phyloP scores from a whole-genome alignment of 108 stramenopile species.

The Cyclotella distinguenda region DNA sequence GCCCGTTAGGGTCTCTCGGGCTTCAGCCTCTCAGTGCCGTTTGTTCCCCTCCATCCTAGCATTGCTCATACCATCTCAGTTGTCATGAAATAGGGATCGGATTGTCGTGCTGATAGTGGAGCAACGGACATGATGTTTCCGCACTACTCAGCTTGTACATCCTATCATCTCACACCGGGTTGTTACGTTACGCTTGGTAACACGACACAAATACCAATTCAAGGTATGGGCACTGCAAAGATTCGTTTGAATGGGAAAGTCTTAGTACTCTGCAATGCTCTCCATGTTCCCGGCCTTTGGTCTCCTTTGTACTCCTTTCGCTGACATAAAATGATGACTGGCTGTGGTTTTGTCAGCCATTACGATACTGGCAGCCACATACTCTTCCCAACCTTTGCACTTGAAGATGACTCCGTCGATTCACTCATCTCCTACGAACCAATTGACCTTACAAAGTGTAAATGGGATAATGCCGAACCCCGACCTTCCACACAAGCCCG shows the following conservation, averaged over 20 bases:
- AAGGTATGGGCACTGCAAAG: slow-evolving; percentile 1
- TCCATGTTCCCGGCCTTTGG: slow-evolving; percentile 24
- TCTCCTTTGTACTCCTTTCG: slow-evolving; percentile 15
- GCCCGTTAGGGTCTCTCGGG: no score
- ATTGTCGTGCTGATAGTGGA: no score
- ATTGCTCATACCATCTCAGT: no score
- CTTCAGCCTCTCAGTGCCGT: no score
- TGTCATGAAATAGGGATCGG: no score
- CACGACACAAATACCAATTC: no score
- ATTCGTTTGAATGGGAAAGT: slow-evolving; percentile 13
- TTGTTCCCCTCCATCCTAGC: no score
- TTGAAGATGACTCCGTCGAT: slow-evolving; percentile 13
- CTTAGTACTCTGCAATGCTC: slow-evolving; percentile 5
- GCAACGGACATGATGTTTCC: no score
- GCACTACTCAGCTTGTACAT: no score
- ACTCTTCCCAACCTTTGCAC: slow-evolving; percentile 7
- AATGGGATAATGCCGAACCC: slow-evolving; percentile 2
- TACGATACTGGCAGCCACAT: slow-evolving; percentile 1
- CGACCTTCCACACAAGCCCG: background rate
- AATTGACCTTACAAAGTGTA: background rate
- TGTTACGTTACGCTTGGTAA: no score
- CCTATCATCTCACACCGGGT: no score
- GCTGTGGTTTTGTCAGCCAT: slow-evolving; percentile 12
- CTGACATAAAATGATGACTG: background rate
- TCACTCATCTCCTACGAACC: slow-evolving; percentile 4